Evolutionary conservation across 768 basidiomycete genomes (phyloP).

Genomic region (Udeniomyces megalosporus): DNA sequence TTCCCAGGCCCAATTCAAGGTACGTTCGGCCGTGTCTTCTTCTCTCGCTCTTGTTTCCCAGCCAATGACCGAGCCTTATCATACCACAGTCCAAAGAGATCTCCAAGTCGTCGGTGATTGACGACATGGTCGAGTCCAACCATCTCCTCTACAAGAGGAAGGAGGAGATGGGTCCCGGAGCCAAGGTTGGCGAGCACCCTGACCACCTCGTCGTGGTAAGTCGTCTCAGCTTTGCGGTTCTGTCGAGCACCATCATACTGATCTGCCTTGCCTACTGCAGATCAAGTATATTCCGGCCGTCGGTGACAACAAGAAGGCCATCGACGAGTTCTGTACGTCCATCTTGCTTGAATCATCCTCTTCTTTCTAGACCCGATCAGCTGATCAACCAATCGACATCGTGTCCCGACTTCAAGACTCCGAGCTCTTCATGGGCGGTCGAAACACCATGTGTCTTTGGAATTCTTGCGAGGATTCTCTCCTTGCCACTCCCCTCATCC

Average conservation of each 20-base stretch:
- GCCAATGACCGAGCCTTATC: too few relatives aligned
- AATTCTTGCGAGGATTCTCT: slow-evolving; percentile 55
- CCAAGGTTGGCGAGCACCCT: slow-evolving; percentile 77
- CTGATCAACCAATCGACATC: too few relatives aligned
- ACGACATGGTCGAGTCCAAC: slow-evolving; percentile 94
- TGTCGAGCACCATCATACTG: too few relatives aligned
- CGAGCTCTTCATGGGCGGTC: slow-evolving; percentile 50
- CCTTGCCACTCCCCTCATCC: slow-evolving; percentile 85
- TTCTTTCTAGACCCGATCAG: too few relatives aligned
- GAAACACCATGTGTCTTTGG: slow-evolving; percentile 15
- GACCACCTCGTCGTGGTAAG: slow-evolving; percentile 60
- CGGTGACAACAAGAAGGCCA: slow-evolving; percentile 94
- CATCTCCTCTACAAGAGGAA: slow-evolving; percentile 63
- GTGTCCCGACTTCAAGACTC: slow-evolving; percentile 30
- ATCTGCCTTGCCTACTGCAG: too few relatives aligned
- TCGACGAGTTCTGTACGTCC: slow-evolving; percentile 76
- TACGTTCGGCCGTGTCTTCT: background rate
- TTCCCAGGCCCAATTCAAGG: slow-evolving; percentile 75
- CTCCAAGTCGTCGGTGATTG: slow-evolving; percentile 27
- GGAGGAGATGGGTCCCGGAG: slow-evolving; percentile 25
- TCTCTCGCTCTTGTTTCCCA: background rate
- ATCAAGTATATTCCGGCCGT: slow-evolving; percentile 83
- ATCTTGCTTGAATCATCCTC: too few relatives aligned
- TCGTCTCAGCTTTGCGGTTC: background rate
- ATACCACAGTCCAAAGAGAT: slow-evolving; percentile 4